Conservation (phyloP, 1,284 basidiomycete genomes). For the Boletellus sp. region DNA sequence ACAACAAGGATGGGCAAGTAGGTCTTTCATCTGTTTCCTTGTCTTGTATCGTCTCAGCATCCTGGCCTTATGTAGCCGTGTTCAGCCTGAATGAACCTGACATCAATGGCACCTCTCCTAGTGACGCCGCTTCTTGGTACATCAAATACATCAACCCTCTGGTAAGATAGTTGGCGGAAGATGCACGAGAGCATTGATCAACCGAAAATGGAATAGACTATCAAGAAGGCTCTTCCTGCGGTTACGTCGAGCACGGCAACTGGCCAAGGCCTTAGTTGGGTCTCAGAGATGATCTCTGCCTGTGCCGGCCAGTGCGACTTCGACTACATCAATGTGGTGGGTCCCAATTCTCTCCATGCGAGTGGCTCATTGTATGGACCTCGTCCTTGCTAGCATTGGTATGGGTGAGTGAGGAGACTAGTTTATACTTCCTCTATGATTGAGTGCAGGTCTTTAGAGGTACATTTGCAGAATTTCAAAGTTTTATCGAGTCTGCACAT, state of each 20-base stretch:
- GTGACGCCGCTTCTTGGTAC: constrained; percentile 36
- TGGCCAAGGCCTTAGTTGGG: constrained; percentile 34
- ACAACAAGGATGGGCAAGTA: constrained; percentile 32
- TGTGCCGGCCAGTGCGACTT: constrained; percentile 32
- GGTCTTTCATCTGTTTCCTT: constrained; percentile 1
- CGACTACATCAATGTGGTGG: constrained; percentile 34
- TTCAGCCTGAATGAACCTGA: constrained; percentile 40
- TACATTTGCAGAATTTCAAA: constrained; percentile 28
- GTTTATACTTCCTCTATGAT: background rate
- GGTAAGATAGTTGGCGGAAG: constrained; percentile 14
- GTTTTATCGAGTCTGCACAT: constrained; percentile 27
- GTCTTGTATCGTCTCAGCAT: background rate
- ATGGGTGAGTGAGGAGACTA: constrained; percentile 23
- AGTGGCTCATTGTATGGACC: background rate
- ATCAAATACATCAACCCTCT: constrained; percentile 35
- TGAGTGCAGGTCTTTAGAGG: constrained; percentile 11
- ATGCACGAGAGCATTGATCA: background rate
- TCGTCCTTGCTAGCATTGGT: constrained; percentile 30
- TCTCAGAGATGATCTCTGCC: constrained; percentile 33
- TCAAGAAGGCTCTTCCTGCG: constrained; percentile 36
- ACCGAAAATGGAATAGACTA: constrained; percentile 18
- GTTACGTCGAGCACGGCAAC: constrained; percentile 28
- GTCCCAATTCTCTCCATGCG: background rate
- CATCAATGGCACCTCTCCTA: constrained; percentile 24
- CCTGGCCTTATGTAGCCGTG: constrained; percentile 24